A percentile compares a stretch with the other conserved stretches of the same genome.
phyloP scores from a whole-genome alignment of 345 rosid genomes.

The Eucalyptus urophylla region DNA sequence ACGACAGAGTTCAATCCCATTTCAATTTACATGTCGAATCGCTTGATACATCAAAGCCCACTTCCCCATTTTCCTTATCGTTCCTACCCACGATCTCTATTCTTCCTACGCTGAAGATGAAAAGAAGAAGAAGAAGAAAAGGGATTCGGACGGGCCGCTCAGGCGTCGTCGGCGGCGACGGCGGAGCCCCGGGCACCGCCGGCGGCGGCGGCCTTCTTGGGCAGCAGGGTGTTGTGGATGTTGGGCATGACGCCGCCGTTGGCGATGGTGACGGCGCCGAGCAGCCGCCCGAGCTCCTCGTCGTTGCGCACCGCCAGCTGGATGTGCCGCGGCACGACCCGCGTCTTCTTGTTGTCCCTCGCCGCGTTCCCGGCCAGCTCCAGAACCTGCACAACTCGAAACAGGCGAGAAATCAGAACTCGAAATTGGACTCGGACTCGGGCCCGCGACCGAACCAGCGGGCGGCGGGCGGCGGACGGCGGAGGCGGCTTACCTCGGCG shows the following conservation, averaged over 20 bases:
- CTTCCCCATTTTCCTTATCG: background rate
- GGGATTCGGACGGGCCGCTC: background rate
- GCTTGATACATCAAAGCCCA: background rate
- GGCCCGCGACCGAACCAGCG: background rate
- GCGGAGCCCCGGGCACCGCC: background rate
- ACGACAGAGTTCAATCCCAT: background rate
- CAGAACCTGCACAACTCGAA: background rate
- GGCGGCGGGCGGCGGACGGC: background rate
- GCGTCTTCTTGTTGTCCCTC: conserved; percentile 8
- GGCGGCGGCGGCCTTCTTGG: background rate
- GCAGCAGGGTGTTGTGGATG: conserved; percentile 2
- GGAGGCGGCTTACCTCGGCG: background rate
- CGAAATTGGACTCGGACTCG: background rate
- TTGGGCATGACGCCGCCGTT: conserved; percentile 15
- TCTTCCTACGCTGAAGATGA: background rate
- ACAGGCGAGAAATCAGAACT: background rate
- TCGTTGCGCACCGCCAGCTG: conserved; percentile 22
- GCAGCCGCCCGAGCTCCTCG: conserved; percentile 12
- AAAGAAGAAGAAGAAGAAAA: background rate
- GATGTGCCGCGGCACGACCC: conserved; percentile 20
- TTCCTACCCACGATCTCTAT: background rate
- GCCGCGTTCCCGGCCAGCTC: conserved; percentile 31
- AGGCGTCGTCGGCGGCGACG: background rate
- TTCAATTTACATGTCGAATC: background rate
- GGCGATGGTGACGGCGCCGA: conserved; percentile 7